These are phyloP conservation scores for Fraxinus sp. DNA, from an alignment of 305 asterid genomes.

Conservation along the genomic window DNA sequence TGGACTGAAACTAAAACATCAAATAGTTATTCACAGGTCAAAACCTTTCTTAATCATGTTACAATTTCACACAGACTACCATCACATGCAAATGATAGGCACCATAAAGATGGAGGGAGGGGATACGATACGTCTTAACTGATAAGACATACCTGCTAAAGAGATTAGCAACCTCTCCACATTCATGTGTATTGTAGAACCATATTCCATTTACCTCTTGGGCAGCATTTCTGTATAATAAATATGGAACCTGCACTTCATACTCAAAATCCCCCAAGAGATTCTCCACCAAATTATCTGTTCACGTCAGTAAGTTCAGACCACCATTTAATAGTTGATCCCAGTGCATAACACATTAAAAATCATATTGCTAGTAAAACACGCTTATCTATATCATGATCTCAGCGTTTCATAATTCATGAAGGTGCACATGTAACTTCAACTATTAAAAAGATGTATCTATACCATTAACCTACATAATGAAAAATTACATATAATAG, in stretches of 20 bases:
- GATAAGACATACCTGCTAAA: neutral
- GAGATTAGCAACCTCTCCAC: neutral
- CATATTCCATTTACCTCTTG: neutral
- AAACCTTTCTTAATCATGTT: neutral
- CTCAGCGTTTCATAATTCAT: neutral
- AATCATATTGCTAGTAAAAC: neutral
- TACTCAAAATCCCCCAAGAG: neutral
- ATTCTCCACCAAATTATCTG: neutral
- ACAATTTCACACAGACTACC: neutral
- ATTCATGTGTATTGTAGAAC: neutral
- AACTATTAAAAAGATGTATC: conserved; percentile 16
- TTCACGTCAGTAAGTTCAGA: conserved; percentile 5
- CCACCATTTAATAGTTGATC: neutral
- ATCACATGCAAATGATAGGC: neutral
- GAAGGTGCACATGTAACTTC: neutral
- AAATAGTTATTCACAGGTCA: neutral
- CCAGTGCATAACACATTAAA: neutral
- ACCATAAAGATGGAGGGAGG: neutral
- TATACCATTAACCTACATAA: neutral
- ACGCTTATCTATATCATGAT: neutral
- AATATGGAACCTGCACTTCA: neutral
- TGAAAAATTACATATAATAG: neutral
- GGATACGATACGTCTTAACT: neutral
- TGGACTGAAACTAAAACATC: neutral
- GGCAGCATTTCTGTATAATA: neutral